These are phyloP conservation scores for Cyberlindnera veronae DNA, from an alignment of 805 yeast species.

Conservation along the genomic window DNA sequence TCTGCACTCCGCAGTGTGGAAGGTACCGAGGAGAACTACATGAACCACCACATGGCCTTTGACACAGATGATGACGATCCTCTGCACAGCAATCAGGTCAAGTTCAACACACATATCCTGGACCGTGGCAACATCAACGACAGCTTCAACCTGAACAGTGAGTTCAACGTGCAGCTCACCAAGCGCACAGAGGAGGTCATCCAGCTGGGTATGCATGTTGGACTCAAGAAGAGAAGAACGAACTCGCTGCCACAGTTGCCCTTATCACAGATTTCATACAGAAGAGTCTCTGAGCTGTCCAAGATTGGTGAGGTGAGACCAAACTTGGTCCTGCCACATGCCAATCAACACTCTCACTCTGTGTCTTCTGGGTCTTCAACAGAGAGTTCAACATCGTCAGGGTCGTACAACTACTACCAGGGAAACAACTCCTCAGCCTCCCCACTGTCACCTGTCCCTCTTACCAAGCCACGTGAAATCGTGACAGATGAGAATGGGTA, in stretches of 20 bases:
- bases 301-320: constrained; percentile 43
- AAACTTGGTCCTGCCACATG: constrained; percentile 23
- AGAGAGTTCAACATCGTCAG: constrained; percentile 7
- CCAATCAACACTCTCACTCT: constrained; percentile 1
- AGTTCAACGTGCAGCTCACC: constrained; percentile 3
- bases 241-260: constrained; percentile 54
- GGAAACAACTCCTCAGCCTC: constrained; percentile 9
- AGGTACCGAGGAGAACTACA: constrained; percentile 12
- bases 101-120: constrained; percentile 7
- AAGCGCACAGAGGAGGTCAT: neutral
- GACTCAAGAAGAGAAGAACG: constrained; percentile 44
- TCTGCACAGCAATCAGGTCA: constrained; percentile 1
- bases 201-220: constrained; percentile 22
- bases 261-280: constrained; percentile 42
- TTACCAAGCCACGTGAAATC: constrained; percentile 8
- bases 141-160: constrained; percentile 15
- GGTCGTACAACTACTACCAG: constrained; percentile 8
- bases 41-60: constrained; percentile 10
- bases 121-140: constrained; percentile 11
- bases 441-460: constrained; percentile 22
- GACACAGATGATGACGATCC: constrained; percentile 16
- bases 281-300: constrained; percentile 32
- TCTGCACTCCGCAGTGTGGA: constrained; percentile 2
- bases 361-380: constrained; percentile 7
- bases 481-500: constrained; percentile 54